Evolutionary conservation across 2,329 filamentous ascomycete genomes (phyloP).

Genomic region (Diaporthe caulivora): DNA sequence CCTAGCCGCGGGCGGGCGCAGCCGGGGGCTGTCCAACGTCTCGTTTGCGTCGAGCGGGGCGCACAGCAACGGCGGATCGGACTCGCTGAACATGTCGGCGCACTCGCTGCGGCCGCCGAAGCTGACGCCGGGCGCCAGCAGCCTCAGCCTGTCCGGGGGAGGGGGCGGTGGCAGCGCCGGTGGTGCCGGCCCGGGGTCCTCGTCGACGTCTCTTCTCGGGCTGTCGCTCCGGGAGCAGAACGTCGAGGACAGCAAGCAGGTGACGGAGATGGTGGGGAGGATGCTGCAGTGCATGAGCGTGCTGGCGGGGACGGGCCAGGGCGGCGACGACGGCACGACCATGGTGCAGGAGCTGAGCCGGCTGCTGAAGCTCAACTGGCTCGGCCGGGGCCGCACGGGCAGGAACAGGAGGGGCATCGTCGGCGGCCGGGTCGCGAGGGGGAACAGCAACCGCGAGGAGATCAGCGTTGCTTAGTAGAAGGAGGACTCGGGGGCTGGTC

Average conservation of each 20-base stretch:
- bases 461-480: constrained; percentile 50
- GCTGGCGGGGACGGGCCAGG: constrained; percentile 71
- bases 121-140: constrained; percentile 17
- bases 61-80: constrained; percentile 57
- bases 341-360: constrained; percentile 88
- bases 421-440: constrained; percentile 70
- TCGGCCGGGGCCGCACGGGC: constrained; percentile 89
- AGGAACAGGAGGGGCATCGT: constrained; percentile 92
- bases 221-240: constrained; percentile 67
- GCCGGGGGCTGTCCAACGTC: constrained; percentile 89
- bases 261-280: constrained; percentile 93
- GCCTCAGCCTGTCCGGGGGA: constrained; percentile 42
- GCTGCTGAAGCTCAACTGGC: constrained; percentile 95
- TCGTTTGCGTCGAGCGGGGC: constrained; percentile 67
- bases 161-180: no score
- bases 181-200: constrained; percentile 43
- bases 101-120: constrained; percentile 43
- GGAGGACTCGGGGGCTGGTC: background rate
- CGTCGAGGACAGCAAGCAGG: constrained; percentile 78
- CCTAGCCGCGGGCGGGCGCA: constrained; percentile 69
- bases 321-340: constrained; percentile 75
- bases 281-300: constrained; percentile 98
- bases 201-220: constrained; percentile 41
- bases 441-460: constrained; percentile 54
- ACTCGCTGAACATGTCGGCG: constrained; percentile 63